Conservation (phyloP, 768 basidiomycete genomes). For the Calvatia gigantea region DNA sequence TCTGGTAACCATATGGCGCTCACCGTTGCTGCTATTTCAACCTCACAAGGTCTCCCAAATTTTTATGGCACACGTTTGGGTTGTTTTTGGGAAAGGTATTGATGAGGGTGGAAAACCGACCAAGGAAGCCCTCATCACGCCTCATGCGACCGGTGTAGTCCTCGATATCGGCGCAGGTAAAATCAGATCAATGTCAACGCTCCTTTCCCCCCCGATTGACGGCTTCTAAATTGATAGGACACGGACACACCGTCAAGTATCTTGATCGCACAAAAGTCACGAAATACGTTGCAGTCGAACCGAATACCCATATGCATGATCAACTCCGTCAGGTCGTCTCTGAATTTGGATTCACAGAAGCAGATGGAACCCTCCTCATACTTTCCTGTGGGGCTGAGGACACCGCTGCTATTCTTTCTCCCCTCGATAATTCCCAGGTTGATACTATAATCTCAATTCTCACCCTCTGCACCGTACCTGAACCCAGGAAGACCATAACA, state of each 20-base stretch:
- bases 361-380: slow-evolving; percentile 50
- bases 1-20: slow-evolving; percentile 30
- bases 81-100: slow-evolving; percentile 38
- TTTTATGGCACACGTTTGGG: slow-evolving; percentile 63
- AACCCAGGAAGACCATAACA: slow-evolving; percentile 44
- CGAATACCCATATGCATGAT: slow-evolving; percentile 62
- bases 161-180: slow-evolving; percentile 69
- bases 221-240: slow-evolving; percentile 32
- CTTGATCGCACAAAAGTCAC: slow-evolving; percentile 52
- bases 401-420: slow-evolving; percentile 39
- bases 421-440: slow-evolving; percentile 29
- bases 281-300: slow-evolving; percentile 71
- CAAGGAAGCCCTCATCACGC: slow-evolving; percentile 48
- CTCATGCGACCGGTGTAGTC: slow-evolving; percentile 55
- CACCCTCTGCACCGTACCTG: slow-evolving; percentile 62
- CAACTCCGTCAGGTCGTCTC: slow-evolving; percentile 47
- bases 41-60: slow-evolving; percentile 44
- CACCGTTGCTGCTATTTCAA: slow-evolving; percentile 42
- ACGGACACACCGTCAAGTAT: slow-evolving; percentile 62
- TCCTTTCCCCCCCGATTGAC: not conserved
- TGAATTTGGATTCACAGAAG: slow-evolving; percentile 49
- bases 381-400: slow-evolving; percentile 66
- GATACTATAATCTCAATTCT: slow-evolving; percentile 66
- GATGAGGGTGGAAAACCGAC: slow-evolving; percentile 38
- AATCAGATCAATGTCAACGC: not conserved